Evolutionary conservation across 805 yeast species (phyloP), one percentile per base, ranked within the genome.

Genomic region (Myxozyma lipomycoides): DNA sequence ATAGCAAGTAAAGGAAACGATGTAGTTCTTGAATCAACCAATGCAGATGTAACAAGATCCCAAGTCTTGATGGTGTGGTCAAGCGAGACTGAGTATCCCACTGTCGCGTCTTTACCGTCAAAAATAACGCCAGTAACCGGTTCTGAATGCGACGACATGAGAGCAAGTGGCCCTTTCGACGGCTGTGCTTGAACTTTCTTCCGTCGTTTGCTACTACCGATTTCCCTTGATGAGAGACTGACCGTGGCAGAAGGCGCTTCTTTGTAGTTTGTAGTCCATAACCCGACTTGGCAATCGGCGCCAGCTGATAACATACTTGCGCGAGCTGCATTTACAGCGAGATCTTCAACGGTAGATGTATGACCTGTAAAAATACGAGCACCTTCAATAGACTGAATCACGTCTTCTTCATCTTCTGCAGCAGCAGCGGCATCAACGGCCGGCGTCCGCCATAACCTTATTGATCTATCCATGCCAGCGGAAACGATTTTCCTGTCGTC

Each of bases 51-150:
- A 17, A 87, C 85, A 62, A 93, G 73, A 73, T 93, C 98, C 98
- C 98, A 93, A 0, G 98, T 93, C 64, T 86, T 85, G 58, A 93
- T 81, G 0, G 95, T 81, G 67, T 93, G 98, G 71, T 93, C 98
- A 67, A 89, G 96, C 4, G 97, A 85, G 1, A 86, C 96, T 0
- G 98, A 88, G 69, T 93, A 91, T 9, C 84, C 95, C 3, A 91
- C 95, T 0, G 95, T 78, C 40, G 75, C 57, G 67, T 91, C 98
- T 19, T 73, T 71, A 2, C 73, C 64, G 63, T 86, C 95, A 65
- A 89, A 87, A 12, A 79, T 74, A 22, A 87, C 85, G 35, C 78
- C 95, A 63, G 88, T 93, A 21, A 91, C 97, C 1, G 98, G 95
- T 34, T 83, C 88, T 17, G 78, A 67, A 67, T 91, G 98, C 23